These are phyloP conservation scores for Lasiodiplodia sp. DNA, from an alignment of 2,329 filamentous ascomycete species.

Conservation along the genomic window DNA sequence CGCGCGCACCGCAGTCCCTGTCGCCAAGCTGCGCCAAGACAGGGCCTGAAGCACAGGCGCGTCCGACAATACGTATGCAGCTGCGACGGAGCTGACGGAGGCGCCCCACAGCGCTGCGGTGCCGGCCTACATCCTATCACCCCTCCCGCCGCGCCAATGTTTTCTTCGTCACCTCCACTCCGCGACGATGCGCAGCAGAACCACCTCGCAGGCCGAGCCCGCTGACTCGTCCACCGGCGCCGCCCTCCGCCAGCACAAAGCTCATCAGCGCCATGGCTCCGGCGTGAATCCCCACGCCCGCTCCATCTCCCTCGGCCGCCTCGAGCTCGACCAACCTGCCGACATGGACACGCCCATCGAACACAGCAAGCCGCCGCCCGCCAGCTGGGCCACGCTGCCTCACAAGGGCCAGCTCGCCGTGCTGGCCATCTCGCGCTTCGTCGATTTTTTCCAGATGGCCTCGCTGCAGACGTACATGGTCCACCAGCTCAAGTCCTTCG, in stretches of 20 bases:
- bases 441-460: constrained; percentile 55
- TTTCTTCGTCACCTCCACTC: constrained; percentile 7
- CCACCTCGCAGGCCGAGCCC: constrained; percentile 27
- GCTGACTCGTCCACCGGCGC: constrained; percentile 29
- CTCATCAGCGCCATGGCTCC: constrained; percentile 30
- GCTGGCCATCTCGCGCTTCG: constrained; percentile 49
- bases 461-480: constrained; percentile 55
- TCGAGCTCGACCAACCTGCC: constrained; percentile 26
- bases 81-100: constrained; percentile 24
- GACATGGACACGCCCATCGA: constrained; percentile 28
- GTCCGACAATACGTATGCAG: constrained; percentile 8
- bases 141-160: constrained; percentile 1
- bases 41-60: constrained; percentile 17
- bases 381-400: constrained; percentile 50
- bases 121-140: neutral
- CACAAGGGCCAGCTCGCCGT: constrained; percentile 51
- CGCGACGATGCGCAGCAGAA: constrained; percentile 28
- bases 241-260: constrained; percentile 26
- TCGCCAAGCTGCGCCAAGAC: constrained; percentile 12
- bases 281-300: constrained; percentile 18
- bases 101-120: constrained; percentile 21
- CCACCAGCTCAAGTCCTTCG: constrained; percentile 52
- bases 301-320: constrained; percentile 28
- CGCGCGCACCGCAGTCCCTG: neutral
- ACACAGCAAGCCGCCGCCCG: constrained; percentile 28